These are phyloP conservation scores for Knoxdaviesia proteae DNA, from an alignment of 2,329 filamentous ascomycete genomes.

Conservation along the genomic window DNA sequence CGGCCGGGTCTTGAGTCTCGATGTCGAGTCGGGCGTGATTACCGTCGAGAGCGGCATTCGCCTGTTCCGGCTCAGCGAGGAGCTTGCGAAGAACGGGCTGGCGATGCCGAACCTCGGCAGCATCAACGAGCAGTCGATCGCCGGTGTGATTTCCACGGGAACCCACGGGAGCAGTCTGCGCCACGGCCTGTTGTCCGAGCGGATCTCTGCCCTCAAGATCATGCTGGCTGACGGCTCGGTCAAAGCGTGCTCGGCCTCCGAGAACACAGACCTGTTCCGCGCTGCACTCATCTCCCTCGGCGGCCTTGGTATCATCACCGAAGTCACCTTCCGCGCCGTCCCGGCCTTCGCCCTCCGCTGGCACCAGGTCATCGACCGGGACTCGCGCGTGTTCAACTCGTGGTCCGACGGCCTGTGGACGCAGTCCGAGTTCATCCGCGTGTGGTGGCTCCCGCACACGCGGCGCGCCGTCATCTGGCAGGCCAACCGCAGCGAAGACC, in stretches of 20 bases:
- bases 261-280: conserved; percentile 63
- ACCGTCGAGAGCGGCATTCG: conserved; percentile 79
- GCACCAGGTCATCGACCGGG: conserved; percentile 57
- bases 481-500: conserved; percentile 54
- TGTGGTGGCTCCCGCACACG: conserved; percentile 97
- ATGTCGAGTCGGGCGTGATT: conserved; percentile 43
- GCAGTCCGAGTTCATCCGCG: conserved; percentile 67
- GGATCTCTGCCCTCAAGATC: conserved; percentile 53
- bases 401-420: conserved; percentile 69
- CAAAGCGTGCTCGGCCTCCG: conserved; percentile 45
- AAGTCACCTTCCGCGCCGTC: conserved; percentile 67
- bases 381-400: conserved; percentile 43
- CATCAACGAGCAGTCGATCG: conserved; percentile 86
- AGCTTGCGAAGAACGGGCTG: conserved; percentile 54
- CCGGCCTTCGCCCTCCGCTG: conserved; percentile 71
- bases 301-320: conserved; percentile 73
- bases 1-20: conserved; percentile 48
- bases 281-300: conserved; percentile 76
- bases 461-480: conserved; percentile 75
- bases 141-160: conserved; percentile 77
- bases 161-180: conserved; percentile 76
- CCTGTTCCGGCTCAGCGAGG: conserved; percentile 49
- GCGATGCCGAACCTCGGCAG: conserved; percentile 85
- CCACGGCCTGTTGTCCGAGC: conserved; percentile 71
- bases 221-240: conserved; percentile 64